Conservation (phyloP, 768 basidiomycete species). For the Floccularia luteovirens region DNA sequence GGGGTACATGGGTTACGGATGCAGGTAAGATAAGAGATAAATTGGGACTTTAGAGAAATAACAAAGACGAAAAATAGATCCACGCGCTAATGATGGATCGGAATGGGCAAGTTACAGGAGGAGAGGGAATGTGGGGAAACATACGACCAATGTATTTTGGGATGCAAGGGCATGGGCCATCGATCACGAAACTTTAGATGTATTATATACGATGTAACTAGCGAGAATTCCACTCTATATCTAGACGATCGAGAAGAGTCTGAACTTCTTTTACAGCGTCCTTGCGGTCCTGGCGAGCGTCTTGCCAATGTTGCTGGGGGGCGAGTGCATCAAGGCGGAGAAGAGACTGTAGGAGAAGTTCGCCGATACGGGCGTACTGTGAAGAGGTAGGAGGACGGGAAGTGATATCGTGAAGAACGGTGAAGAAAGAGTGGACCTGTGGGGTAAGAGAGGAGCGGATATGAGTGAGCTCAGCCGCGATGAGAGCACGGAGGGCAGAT, state of each 20-base stretch:
- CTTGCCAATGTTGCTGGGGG: constrained; percentile 68
- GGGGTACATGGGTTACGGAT: constrained; percentile 71
- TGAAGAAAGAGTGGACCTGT: constrained; percentile 49
- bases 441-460: constrained; percentile 50
- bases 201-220: background rate
- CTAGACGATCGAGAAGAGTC: constrained; percentile 70
- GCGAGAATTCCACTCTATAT: constrained; percentile 53
- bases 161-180: constrained; percentile 11
- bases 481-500: constrained; percentile 40
- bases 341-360: constrained; percentile 81
- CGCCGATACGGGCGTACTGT: constrained; percentile 57
- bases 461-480: constrained; percentile 44
- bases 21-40: constrained; percentile 59
- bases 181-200: constrained; percentile 22
- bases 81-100: constrained; percentile 75
- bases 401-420: constrained; percentile 11
- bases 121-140: background rate
- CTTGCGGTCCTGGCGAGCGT: constrained; percentile 77
- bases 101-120: constrained; percentile 49
- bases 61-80: too few relatives aligned
- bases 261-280: constrained; percentile 85
- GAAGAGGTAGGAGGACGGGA: constrained; percentile 16
- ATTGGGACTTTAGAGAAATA: too few relatives aligned
- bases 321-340: constrained; percentile 79
- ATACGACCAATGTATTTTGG: constrained; percentile 3